These are phyloP conservation scores for Malus hybrid DNA, from an alignment of 331 rosid genomes.

Conservation along the genomic window DNA sequence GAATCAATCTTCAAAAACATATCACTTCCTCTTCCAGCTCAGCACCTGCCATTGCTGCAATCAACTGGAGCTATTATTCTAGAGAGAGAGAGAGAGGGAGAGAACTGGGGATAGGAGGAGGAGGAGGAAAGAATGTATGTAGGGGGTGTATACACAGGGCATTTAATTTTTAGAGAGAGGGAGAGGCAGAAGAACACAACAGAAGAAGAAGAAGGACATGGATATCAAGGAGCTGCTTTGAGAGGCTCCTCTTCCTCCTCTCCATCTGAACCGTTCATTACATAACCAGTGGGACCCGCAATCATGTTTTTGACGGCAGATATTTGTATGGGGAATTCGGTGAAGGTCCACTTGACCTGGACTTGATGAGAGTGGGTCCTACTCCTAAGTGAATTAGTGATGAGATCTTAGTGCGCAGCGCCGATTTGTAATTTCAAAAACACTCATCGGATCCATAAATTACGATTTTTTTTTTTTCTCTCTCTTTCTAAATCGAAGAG, in stretches of 20 bases:
- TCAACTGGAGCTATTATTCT: background rate
- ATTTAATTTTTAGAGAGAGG: conserved; percentile 2
- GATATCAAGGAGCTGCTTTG: background rate
- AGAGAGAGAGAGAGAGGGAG: background rate
- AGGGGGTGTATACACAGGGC: background rate
- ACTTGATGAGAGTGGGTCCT: background rate
- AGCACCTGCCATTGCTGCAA: background rate
- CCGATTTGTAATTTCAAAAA: background rate
- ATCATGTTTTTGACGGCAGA: background rate
- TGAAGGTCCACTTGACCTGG: background rate
- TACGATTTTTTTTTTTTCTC: too few species aligned
- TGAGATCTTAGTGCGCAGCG: background rate
- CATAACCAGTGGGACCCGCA: too few species aligned
- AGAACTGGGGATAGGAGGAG: conserved; percentile 7
- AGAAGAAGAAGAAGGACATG: background rate
- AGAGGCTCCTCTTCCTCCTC: conserved; percentile 8
- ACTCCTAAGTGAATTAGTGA: background rate
- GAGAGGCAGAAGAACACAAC: background rate
- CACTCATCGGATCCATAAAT: background rate
- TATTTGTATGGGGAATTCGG: background rate
- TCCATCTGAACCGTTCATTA: background rate
- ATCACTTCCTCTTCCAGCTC: conserved; percentile 3
- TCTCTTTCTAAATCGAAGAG: too few species aligned
- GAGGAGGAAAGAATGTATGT: background rate
- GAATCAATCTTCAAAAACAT: background rate